phyloP scores from a whole-genome alignment of 2,329 filamentous ascomycete species.

The Lecanicillium sp. region DNA sequence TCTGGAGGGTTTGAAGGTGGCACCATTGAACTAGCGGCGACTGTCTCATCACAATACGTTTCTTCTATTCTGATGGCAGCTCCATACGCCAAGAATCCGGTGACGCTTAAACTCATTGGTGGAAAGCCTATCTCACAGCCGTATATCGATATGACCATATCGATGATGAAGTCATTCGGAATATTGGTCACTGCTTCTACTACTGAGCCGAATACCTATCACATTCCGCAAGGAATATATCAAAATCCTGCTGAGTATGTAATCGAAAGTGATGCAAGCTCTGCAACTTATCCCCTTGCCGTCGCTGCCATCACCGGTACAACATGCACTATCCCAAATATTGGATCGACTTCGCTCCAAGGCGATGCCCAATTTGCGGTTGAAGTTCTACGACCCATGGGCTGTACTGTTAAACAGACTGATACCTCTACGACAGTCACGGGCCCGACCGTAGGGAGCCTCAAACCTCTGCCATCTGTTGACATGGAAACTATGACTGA shows the following conservation, averaged over 20 bases:
- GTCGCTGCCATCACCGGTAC: slow-evolving; percentile 93
- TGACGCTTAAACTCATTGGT: slow-evolving; percentile 84
- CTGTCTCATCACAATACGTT: slow-evolving; percentile 97
- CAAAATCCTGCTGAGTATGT: slow-evolving; percentile 77
- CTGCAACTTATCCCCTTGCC: slow-evolving; percentile 89
- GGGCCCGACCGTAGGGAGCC: slow-evolving; percentile 64
- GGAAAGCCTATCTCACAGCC: slow-evolving; percentile 94
- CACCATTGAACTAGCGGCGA: slow-evolving; percentile 83
- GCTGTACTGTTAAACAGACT: slow-evolving; percentile 80
- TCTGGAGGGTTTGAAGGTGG: slow-evolving; percentile 79
- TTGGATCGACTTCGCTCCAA: slow-evolving; percentile 84
- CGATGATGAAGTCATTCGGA: slow-evolving; percentile 94
- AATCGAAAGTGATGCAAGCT: slow-evolving; percentile 95
- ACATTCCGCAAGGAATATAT: slow-evolving; percentile 81
- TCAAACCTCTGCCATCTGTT: slow-evolving; percentile 71
- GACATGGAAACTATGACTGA: slow-evolving; percentile 99
- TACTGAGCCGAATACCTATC: slow-evolving; percentile 81
- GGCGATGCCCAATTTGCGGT: slow-evolving; percentile 92
- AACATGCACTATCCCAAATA: slow-evolving; percentile 92
- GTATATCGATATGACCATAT: slow-evolving; percentile 97
- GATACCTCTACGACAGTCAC: slow-evolving; percentile 84
- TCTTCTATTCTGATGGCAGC: slow-evolving; percentile 95
- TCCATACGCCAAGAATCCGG: slow-evolving; percentile 89
- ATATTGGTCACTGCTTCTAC: slow-evolving; percentile 68
- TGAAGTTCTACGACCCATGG: slow-evolving; percentile 87